Evolutionary conservation across 108 stramenopile species (phyloP).

Genomic region (Nitzschia sp.): DNA sequence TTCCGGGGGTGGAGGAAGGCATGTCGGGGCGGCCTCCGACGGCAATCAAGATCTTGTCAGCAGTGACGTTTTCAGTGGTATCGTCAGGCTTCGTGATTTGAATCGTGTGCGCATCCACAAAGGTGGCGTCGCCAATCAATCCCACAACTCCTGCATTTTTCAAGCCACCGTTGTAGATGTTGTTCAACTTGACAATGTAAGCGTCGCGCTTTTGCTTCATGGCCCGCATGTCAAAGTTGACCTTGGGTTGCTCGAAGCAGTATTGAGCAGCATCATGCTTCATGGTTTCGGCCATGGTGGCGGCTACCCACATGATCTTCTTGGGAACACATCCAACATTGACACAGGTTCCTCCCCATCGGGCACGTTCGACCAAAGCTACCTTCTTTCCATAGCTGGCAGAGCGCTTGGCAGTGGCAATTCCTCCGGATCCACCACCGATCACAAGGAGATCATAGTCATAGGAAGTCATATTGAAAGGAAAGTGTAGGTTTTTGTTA

Average conservation of each 20-base stretch:
- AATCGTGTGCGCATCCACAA: slow-evolving; percentile 59
- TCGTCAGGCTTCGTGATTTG: slow-evolving; percentile 32
- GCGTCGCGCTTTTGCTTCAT: slow-evolving; percentile 83
- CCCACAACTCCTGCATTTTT: slow-evolving; percentile 50
- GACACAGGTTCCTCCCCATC: slow-evolving; percentile 93
- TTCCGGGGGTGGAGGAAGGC: slow-evolving; percentile 63
- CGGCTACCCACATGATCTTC: slow-evolving; percentile 91
- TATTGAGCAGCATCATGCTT: slow-evolving; percentile 61
- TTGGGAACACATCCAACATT: slow-evolving; percentile 99
- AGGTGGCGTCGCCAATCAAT: slow-evolving; percentile 58
- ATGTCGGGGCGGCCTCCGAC: slow-evolving; percentile 83
- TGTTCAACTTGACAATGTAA: slow-evolving; percentile 82
- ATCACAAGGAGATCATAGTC: slow-evolving; percentile 83
- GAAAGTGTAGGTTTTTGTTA: background rate
- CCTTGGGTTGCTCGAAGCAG: slow-evolving; percentile 33
- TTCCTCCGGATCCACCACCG: slow-evolving; percentile 83
- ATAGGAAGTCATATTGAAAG: slow-evolving; percentile 17
- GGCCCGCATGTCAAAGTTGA: slow-evolving; percentile 69
- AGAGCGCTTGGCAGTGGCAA: slow-evolving; percentile 76
- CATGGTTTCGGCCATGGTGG: slow-evolving; percentile 60
- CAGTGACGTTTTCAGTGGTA: slow-evolving; percentile 36
- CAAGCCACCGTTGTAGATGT: slow-evolving; percentile 79
- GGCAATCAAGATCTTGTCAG: slow-evolving; percentile 84
- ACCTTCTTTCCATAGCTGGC: slow-evolving; percentile 86
- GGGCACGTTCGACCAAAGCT: slow-evolving; percentile 68